Evolutionary conservation across 768 basidiomycete species (phyloP).

Genomic region (Russula abietina): DNA sequence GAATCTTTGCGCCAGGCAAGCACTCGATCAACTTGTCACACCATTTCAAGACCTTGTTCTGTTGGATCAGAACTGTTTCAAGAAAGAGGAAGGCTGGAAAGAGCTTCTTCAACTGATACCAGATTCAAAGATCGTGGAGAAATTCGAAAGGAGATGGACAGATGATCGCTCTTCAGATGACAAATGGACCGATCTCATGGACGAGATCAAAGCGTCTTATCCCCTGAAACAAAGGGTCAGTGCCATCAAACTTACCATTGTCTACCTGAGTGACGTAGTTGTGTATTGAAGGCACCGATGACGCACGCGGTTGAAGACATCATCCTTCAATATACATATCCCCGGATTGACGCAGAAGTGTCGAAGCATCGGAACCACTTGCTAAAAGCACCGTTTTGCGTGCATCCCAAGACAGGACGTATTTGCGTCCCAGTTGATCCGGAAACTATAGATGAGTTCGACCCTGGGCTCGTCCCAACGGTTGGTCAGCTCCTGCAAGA

Average conservation of each 20-base stretch:
- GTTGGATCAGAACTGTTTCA: constrained; percentile 80
- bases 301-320: constrained; percentile 72
- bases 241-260: constrained; percentile 5
- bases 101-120: constrained; percentile 70
- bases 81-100: constrained; percentile 62
- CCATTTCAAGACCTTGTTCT: constrained; percentile 67
- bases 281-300: constrained; percentile 31
- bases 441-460: constrained; percentile 64
- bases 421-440: constrained; percentile 93
- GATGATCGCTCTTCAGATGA: constrained; percentile 51
- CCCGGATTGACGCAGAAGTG: constrained; percentile 93
- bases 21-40: constrained; percentile 44
- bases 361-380: constrained; percentile 97
- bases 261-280: neutral
- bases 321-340: constrained; percentile 90
- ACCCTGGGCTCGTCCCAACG: constrained; percentile 83
- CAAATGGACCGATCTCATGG: constrained; percentile 70
- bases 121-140: constrained; percentile 44
- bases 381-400: constrained; percentile 94
- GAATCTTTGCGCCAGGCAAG: constrained; percentile 20
- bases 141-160: constrained; percentile 56
- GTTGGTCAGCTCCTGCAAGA: constrained; percentile 77
- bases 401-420: constrained; percentile 94
- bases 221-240: constrained; percentile 32
- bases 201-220: constrained; percentile 31